Evolutionary conservation across 108 stramenopile species (phyloP), one percentile per base, ranked within the genome.

Genomic region (Conticribra guillardii): DNA sequence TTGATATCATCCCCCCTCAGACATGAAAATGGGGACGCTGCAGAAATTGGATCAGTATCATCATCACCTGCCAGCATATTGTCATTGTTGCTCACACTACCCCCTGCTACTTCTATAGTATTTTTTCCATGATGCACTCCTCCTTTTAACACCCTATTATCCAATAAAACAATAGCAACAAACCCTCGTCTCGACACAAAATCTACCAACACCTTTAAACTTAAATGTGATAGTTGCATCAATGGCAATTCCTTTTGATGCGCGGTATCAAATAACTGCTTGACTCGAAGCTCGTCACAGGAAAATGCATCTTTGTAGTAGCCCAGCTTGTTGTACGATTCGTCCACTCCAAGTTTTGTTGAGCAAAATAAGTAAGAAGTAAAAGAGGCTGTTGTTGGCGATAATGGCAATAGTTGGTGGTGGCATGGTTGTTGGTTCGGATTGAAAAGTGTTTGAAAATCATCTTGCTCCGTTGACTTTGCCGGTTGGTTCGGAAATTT

Each of bases 101-200:
- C 11, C 5, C 11, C 37, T 9, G 37, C 37, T 9, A 5, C 37
- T 9, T 41, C 37, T 9, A 9, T 5, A 41, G 37, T 41, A 41
- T 9, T 11, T 9, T 41, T 11, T 9, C 11, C 37, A 41, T 5
- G 5, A 5, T 11, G 37, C 11, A 11, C 5, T 11, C 5, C 37
- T 41, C 37, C 37, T 11, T 9, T 41, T 55, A 89, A 55, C 32
- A 86, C 68, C 17, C 53, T 21, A 62, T 90, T 86, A 74, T 93
- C 88, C 21, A 90, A 24, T 27, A 93, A 67, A n/a, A 82, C 83
- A 54, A 93, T 81, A 21, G 92, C 92, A 23, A 93, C 66, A 56
- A 82, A 84, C 47, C 85, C 72, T 22, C 45, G 50, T 41, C 76
- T 83, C 19, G 76, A 76, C 17, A 86, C 76, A 24, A 86, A 19